Evolutionary conservation across 1,139 yeast genomes (phyloP).

Genomic region (Yamadazyma conglobata): DNA sequence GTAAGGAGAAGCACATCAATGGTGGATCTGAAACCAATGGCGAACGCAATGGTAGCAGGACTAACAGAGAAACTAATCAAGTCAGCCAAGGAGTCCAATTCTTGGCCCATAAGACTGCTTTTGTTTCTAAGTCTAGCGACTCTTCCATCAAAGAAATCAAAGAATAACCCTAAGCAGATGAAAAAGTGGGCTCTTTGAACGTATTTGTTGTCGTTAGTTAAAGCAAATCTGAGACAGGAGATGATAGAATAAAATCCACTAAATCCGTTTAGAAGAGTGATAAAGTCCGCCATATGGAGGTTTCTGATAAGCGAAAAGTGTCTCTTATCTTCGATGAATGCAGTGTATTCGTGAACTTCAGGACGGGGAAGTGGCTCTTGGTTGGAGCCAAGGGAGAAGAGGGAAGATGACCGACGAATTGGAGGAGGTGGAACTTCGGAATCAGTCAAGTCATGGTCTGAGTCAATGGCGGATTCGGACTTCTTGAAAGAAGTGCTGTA

Average conservation of each 20-base stretch:
- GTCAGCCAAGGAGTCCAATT: conserved; percentile 93
- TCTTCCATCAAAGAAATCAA: conserved; percentile 95
- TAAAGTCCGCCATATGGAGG: conserved; percentile 92
- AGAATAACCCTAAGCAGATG: conserved; percentile 83
- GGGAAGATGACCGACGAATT: conserved; percentile 43
- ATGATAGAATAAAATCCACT: conserved; percentile 87
- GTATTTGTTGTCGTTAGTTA: conserved; percentile 64
- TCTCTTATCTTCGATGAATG: conserved; percentile 74
- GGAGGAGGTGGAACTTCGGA: conserved; percentile 21
- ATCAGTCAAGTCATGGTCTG: conserved; percentile 28
- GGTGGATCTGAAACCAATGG: conserved; percentile 84
- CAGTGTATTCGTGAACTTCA: conserved; percentile 70
- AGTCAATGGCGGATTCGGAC: conserved; percentile 36
- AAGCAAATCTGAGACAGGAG: conserved; percentile 76
- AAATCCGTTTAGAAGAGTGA: conserved; percentile 86
- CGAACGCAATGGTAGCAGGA: conserved; percentile 89
- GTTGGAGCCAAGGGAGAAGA: conserved; percentile 40
- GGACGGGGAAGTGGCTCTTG: conserved; percentile 51
- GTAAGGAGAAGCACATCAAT: conserved; percentile 72
- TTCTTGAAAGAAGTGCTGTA: conserved; percentile 12
- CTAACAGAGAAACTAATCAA: conserved; percentile 89
- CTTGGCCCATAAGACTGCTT: conserved; percentile 94
- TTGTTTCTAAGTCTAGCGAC: conserved; percentile 94
- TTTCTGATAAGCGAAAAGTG: conserved; percentile 75
- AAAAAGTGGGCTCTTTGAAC: conserved; percentile 88